Percentiles rank a stretch among this genome's conserved stretches.
Conservation (phyloP, 306 rosid species). For the Medicago lupulina region DNA sequence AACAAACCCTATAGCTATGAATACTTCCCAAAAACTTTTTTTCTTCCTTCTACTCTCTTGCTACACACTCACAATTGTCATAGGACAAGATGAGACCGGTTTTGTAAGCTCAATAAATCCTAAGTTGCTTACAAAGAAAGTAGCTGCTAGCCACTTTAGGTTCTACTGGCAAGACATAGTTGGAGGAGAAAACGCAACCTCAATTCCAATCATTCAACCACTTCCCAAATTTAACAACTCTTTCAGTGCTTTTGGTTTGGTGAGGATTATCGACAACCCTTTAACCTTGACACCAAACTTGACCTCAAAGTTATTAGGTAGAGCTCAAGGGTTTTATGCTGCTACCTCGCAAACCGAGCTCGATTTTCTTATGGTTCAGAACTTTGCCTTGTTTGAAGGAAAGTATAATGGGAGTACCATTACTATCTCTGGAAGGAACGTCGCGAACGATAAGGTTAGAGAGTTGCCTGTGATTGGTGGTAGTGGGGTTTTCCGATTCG, state of each 20-base stretch:
- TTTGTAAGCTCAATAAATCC: conserved; percentile 47
- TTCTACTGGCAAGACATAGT: conserved; percentile 69
- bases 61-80: not conserved
- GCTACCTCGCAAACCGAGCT: conserved; percentile 48
- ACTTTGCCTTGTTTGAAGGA: conserved; percentile 56
- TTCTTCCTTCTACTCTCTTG: conserved; percentile 19
- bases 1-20: not conserved
- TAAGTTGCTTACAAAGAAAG: conserved; percentile 31
- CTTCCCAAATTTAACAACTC: conserved; percentile 36
- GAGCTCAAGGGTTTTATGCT: conserved; percentile 62
- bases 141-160: conserved; percentile 53
- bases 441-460: conserved; percentile 39
- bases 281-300: conserved; percentile 45
- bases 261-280: conserved; percentile 40
- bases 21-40: not conserved
- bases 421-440: conserved; percentile 60
- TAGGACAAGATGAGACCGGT: conserved; percentile 9
- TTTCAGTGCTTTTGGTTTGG: conserved; percentile 34
- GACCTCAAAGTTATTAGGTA: conserved; percentile 47
- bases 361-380: conserved; percentile 56
- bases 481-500: conserved; percentile 72
- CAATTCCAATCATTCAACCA: conserved; percentile 25
- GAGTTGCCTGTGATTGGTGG: conserved; percentile 82
- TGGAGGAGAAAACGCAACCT: conserved; percentile 40
- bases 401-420: conserved; percentile 70